Base-by-base conservation (phyloP, 495 filamentous ascomycete genomes). In the Articulospora tetracladia region DNA sequence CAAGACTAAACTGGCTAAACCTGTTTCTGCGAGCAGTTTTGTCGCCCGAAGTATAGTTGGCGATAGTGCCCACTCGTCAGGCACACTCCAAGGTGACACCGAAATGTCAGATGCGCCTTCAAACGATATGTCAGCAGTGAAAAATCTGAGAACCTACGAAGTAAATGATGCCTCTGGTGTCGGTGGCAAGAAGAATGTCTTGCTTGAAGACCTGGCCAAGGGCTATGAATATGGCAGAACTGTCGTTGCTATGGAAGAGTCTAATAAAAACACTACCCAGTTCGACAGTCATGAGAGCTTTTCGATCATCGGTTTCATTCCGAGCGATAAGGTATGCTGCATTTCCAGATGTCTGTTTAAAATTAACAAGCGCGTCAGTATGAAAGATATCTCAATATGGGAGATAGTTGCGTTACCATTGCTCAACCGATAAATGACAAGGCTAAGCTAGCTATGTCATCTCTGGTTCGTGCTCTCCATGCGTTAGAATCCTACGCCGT, bases 201-300 rank as follows among this genome's bases (percentile, higher is more conserved):
- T 87, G 10, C 84, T 83, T 28, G 92, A 95, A 13, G 86, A 94
- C 32, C 78, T 98, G 34, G 92, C 90, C 32, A 96, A 91, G 68
- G 95, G 95, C 0, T 99, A 94, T 68, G 88, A 90, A 66, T 99
- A 98, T 72, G 95, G 95, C 55, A 82, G 91, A 39, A 97, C 93
- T 0, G 91, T 90, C 0, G 93, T 98, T 1, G 87, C 88, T 62
- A 96, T 99, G 65, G 88, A 82, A 64, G 86, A 89, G 61, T 86
- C 87, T 0, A 95, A 99, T 60, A 78, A 87, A 62, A 87, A 90
- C 50, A 80, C 96, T 53, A 92, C 89, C 1, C 90, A 85, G 53
- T 76, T 96, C 28, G 87, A 95, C 63, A 95, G 92, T 0, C 78
- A 74, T 30, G 81, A 89, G 23, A 77, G 81, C 12, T 79, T 97